phyloP scores from a whole-genome alignment of 2,329 filamentous ascomycete genomes.

The Elsinoe australis region DNA sequence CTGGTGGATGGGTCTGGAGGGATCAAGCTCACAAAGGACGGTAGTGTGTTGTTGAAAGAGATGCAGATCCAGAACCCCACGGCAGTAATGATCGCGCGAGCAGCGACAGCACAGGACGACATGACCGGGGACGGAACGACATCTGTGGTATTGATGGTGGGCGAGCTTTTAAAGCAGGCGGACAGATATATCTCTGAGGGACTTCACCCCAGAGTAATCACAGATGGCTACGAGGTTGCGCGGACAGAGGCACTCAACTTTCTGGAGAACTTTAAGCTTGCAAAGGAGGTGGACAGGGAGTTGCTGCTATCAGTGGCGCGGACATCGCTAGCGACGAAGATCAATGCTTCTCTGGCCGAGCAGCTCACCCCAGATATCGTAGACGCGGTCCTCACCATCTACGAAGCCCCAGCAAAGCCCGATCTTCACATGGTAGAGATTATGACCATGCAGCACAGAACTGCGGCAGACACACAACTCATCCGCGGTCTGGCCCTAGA shows the following conservation, averaged over 20 bases:
- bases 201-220: slow-evolving; percentile 93
- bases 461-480: slow-evolving; percentile 89
- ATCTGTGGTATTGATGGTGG: slow-evolving; percentile 87
- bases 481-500: slow-evolving; percentile 89
- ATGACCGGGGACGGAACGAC: slow-evolving; percentile 98
- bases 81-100: slow-evolving; percentile 70
- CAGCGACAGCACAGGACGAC: slow-evolving; percentile 94
- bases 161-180: slow-evolving; percentile 95
- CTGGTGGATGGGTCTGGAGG: slow-evolving; percentile 56
- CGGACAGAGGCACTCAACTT: slow-evolving; percentile 93
- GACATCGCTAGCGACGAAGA: slow-evolving; percentile 90
- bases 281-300: slow-evolving; percentile 83
- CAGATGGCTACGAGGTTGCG: slow-evolving; percentile 93
- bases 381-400: slow-evolving; percentile 90
- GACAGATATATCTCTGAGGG: slow-evolving; percentile 94
- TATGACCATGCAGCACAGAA: slow-evolving; percentile 99
- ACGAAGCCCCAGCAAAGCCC: slow-evolving; percentile 80
- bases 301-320: slow-evolving; percentile 86
- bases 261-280: slow-evolving; percentile 86
- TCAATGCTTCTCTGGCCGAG: slow-evolving; percentile 80
- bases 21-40: slow-evolving; percentile 99
- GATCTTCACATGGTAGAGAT: slow-evolving; percentile 99
- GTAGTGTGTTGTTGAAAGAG: slow-evolving; percentile 70
- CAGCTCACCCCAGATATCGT: slow-evolving; percentile 92
- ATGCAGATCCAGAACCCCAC: slow-evolving; percentile 98